Evolutionary conservation across 2,329 filamentous ascomycete genomes (phyloP).

Genomic region (Fusarium armeniacum): DNA sequence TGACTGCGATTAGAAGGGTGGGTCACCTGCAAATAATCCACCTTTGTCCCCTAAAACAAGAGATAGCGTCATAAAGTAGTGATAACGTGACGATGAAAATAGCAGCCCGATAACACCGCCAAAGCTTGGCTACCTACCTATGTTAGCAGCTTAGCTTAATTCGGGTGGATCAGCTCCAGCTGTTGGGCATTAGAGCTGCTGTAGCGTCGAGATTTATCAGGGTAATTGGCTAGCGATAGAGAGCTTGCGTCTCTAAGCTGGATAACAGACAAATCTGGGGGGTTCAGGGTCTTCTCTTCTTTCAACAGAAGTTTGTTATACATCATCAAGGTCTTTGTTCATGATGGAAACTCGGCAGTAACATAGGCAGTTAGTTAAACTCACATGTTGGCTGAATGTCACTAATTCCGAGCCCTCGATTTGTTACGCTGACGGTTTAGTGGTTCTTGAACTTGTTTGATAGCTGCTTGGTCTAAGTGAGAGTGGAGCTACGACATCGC

Average conservation of each 20-base stretch:
- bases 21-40: constrained; percentile 36
- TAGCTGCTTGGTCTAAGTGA: not conserved
- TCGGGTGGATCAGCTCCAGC: constrained; percentile 17
- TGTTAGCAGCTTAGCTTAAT: constrained; percentile 1
- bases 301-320: not conserved
- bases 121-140: constrained; percentile 1
- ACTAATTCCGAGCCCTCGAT: not conserved
- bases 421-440: not conserved
- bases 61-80: constrained; percentile 42
- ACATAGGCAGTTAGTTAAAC: not conserved
- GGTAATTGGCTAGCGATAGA: constrained; percentile 21
- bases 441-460: not conserved
- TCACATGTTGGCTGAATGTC: not conserved
- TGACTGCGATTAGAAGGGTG: constrained; percentile 35
- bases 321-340: not conserved
- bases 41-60: constrained; percentile 13
- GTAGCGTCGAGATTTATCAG: constrained; percentile 1
- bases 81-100: constrained; percentile 39
- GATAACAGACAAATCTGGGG: constrained; percentile 10
- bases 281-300: not conserved
- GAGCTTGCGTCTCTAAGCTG: constrained; percentile 14
- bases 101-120: constrained; percentile 32
- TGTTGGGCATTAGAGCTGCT: constrained; percentile 12
- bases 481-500: constrained; percentile 2
- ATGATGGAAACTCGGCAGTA: no score